Conservation (phyloP, 129 eudicot species). For the Flaveria robusta region DNA sequence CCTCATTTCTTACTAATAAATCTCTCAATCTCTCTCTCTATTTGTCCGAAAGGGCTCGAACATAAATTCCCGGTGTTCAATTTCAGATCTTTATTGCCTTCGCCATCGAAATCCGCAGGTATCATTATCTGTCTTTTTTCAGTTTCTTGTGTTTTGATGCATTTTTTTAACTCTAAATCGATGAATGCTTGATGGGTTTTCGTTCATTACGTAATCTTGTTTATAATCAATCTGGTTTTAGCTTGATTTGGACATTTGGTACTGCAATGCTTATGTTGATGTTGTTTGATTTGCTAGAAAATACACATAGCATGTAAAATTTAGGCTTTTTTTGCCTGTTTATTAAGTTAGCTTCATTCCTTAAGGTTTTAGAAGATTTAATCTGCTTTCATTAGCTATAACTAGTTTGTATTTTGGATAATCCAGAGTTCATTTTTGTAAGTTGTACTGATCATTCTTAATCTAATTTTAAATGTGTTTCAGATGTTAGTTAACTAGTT, state of each 20-base stretch:
- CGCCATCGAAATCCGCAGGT: constrained; percentile 24
- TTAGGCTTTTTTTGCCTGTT: constrained; percentile 5
- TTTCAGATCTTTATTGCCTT: constrained; percentile 32
- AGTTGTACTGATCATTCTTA: neutral
- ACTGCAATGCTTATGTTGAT: constrained; percentile 21
- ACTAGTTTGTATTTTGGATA: neutral
- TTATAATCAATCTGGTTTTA: neutral
- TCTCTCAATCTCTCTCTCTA: neutral
- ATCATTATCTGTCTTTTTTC: constrained; percentile 11
- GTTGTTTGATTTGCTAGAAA: constrained; percentile 26
- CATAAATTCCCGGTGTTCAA: neutral
- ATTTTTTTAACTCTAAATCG: constrained; percentile 9
- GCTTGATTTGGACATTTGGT: constrained; percentile 13
- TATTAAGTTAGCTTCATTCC: constrained; percentile 13
- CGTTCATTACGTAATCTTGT: neutral
- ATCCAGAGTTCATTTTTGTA: neutral
- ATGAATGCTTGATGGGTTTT: constrained; percentile 22
- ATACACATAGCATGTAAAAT: constrained; percentile 7
- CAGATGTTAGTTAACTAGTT: constrained; percentile 8
- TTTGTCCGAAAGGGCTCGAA: too few species aligned
- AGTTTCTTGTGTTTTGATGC: constrained; percentile 11
- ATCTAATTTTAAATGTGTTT: neutral
- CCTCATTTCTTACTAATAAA: constrained; percentile 28
- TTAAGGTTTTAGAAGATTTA: neutral
- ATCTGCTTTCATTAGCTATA: neutral